Percentiles rank a stretch among this genome's conserved stretches.
These are phyloP conservation scores for Fusarium sp. DNA, from an alignment of 2,329 filamentous ascomycete species.

Conservation along the genomic window DNA sequence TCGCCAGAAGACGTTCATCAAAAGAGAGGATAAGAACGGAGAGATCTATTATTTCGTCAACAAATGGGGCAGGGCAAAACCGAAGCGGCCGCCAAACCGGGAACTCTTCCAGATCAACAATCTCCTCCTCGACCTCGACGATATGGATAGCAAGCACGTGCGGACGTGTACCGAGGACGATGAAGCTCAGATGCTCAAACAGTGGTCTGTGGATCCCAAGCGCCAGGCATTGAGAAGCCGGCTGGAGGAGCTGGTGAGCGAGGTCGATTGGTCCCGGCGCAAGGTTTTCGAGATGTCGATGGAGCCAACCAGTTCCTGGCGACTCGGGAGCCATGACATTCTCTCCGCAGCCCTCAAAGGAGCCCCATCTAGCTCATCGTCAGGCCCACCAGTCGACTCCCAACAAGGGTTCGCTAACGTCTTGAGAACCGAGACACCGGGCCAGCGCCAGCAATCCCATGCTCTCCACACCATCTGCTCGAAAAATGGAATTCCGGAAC, in stretches of 20 bases:
- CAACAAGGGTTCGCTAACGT: slow-evolving; percentile 14
- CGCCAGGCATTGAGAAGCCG: slow-evolving; percentile 39
- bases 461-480: slow-evolving; percentile 35
- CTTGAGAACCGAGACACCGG: slow-evolving; percentile 11
- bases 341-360: slow-evolving; percentile 51
- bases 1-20: slow-evolving; percentile 41
- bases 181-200: slow-evolving; percentile 45
- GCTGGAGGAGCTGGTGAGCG: slow-evolving; percentile 45
- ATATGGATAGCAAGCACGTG: slow-evolving; percentile 54
- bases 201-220: slow-evolving; percentile 43
- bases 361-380: slow-evolving; percentile 12
- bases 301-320: slow-evolving; percentile 47
- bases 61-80: slow-evolving; percentile 9
- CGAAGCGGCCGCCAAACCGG: slow-evolving; percentile 23
- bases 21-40: slow-evolving; percentile 32
- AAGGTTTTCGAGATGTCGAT: slow-evolving; percentile 40
- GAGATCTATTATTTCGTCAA: slow-evolving; percentile 44
- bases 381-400: slow-evolving; percentile 23
- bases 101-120: slow-evolving; percentile 53
- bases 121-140: slow-evolving; percentile 61
- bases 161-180: slow-evolving; percentile 51
- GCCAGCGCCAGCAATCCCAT: slow-evolving; percentile 3
- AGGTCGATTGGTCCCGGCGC: slow-evolving; percentile 41
- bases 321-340: slow-evolving; percentile 54
- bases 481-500: slow-evolving; percentile 35